Evolutionary conservation across 2,329 filamentous ascomycete genomes (phyloP).

Genomic region (Sporothrix phasma): DNA sequence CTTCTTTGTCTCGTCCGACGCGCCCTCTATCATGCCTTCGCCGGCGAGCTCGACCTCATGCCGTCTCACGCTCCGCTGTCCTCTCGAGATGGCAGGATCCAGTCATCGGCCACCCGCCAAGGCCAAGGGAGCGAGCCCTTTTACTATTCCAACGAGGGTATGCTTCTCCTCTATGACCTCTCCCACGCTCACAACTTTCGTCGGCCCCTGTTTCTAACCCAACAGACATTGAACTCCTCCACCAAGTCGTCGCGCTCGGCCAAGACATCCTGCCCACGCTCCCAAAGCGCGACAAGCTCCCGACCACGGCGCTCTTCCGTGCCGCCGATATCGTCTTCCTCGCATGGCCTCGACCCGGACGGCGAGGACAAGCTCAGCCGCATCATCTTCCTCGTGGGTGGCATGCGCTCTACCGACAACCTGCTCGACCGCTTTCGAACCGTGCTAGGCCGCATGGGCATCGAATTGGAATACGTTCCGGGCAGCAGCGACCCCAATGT

Average conservation of each 20-base stretch:
- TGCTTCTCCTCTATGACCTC: not conserved
- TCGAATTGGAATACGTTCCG: conserved; percentile 55
- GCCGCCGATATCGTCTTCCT: conserved; percentile 70
- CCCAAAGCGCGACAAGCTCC: conserved; percentile 52
- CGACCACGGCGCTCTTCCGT: conserved; percentile 68
- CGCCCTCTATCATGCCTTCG: conserved; percentile 29
- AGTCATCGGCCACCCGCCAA: conserved; percentile 21
- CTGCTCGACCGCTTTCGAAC: conserved; percentile 62
- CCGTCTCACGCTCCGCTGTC: conserved; percentile 29
- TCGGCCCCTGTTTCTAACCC: conserved; percentile 15
- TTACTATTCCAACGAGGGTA: conserved; percentile 54
- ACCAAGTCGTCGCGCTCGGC: conserved; percentile 64
- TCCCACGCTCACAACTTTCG: not conserved
- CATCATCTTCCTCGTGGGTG: conserved; percentile 70
- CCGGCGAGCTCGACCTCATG: conserved; percentile 28
- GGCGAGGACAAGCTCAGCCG: conserved; percentile 65
- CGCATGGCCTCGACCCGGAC: conserved; percentile 61
- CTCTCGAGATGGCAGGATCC: conserved; percentile 28
- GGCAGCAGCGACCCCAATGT: conserved; percentile 1
- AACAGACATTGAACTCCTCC: conserved; percentile 67
- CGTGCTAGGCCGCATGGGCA: conserved; percentile 58
- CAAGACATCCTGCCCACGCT: conserved; percentile 51
- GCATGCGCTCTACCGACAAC: conserved; percentile 42
- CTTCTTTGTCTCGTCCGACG: not conserved
- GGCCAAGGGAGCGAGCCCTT: conserved; percentile 29